A percentile compares a stretch with the other conserved stretches of the same genome.
These are phyloP conservation scores for Barnettozyma salicaria DNA, from an alignment of 805 yeast species.

Conservation along the genomic window DNA sequence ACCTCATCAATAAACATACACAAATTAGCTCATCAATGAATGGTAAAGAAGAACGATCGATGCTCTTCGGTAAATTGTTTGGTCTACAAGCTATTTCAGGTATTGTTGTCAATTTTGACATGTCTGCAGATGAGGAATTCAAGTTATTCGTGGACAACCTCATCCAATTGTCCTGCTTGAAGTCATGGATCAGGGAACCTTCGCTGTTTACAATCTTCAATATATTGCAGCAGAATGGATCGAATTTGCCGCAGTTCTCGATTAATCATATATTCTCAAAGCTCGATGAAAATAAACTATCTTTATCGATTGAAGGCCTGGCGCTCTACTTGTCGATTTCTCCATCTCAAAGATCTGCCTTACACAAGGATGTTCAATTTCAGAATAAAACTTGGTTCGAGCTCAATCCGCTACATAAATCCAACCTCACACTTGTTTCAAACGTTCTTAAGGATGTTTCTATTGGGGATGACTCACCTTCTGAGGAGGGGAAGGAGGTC, in stretches of 20 bases:
- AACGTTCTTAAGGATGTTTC: conserved; percentile 57
- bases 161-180: conserved; percentile 52
- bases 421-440: conserved; percentile 56
- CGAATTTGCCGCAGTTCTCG: conserved; percentile 18
- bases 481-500: conserved; percentile 19
- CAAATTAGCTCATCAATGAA: conserved; percentile 41
- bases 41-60: conserved; percentile 79
- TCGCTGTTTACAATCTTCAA: conserved; percentile 64
- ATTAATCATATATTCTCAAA: conserved; percentile 32
- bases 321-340: conserved; percentile 61
- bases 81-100: conserved; percentile 74
- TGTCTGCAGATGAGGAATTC: conserved; percentile 24
- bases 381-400: conserved; percentile 49
- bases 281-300: conserved; percentile 47
- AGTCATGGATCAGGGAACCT: conserved; percentile 86
- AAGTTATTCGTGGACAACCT: conserved; percentile 39
- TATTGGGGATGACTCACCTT: conserved; percentile 28
- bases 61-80: conserved; percentile 76
- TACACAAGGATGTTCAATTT: conserved; percentile 9
- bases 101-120: conserved; percentile 14
- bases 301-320: conserved; percentile 72
- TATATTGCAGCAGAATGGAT: conserved; percentile 32
- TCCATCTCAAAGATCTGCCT: conserved; percentile 10
- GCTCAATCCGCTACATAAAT: conserved; percentile 67
- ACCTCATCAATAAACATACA: conserved; percentile 31